These are phyloP conservation scores for Trichoderma aggressivum DNA, from an alignment of 2,329 filamentous ascomycete species.

Conservation along the genomic window DNA sequence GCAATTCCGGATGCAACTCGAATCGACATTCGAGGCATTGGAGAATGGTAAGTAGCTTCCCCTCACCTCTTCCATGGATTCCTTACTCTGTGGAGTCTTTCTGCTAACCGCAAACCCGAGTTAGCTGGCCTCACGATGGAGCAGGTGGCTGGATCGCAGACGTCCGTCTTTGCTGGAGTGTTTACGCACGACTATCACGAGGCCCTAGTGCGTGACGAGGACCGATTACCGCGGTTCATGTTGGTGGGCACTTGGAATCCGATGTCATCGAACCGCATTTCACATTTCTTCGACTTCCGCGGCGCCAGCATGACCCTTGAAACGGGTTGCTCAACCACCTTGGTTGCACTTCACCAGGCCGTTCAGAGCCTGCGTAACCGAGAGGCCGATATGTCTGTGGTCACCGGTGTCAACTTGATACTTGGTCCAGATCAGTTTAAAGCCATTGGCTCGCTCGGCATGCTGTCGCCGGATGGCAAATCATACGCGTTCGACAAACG, in stretches of 20 bases:
- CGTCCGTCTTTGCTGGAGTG: not conserved
- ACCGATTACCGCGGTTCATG: not conserved
- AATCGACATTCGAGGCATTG: not conserved
- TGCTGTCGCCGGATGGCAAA: not conserved
- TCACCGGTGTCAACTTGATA: conserved; percentile 23
- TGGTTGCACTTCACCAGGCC: conserved; percentile 3
- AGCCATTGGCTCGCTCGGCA: not conserved
- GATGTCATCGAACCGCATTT: conserved; percentile 12
- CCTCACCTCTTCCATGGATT: not conserved
- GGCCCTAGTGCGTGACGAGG: not conserved
- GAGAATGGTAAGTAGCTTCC: not conserved
- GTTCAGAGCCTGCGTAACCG: not conserved
- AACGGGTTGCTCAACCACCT: conserved; percentile 11
- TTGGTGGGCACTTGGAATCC: not conserved
- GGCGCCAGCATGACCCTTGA: conserved; percentile 11
- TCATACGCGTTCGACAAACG: conserved; percentile 3
- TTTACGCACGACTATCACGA: conserved; percentile 1
- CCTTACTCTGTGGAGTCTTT: not conserved
- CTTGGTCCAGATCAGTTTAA: not conserved
- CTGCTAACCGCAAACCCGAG: not conserved
- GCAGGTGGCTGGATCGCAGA: not conserved
- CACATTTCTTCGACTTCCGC: conserved; percentile 13
- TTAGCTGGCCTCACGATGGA: conserved; percentile 6
- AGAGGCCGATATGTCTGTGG: not conserved
- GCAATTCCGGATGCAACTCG: conserved; percentile 3